A percentile compares a stretch with the other conserved stretches of the same genome.
phyloP scores from a whole-genome alignment of 306 rosid genomes.

The Cercis canadensis region DNA sequence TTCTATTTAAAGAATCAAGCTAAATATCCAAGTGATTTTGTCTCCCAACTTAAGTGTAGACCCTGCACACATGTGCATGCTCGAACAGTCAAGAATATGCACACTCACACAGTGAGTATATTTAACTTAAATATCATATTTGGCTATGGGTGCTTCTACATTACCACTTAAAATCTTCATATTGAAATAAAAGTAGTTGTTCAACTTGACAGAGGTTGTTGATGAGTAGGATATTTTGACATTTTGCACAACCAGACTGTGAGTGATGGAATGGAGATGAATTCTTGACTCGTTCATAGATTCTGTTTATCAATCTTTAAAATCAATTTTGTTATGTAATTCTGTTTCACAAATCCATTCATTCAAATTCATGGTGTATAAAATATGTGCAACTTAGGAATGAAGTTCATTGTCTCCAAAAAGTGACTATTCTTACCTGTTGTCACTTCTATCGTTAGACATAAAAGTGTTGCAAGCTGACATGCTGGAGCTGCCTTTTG shows the following conservation, averaged over 20 bases:
- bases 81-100: too few relatives aligned
- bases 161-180: neutral
- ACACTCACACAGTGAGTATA: too few relatives aligned
- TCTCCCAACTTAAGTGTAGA: neutral
- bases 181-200: neutral
- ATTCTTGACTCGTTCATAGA: slow-evolving; percentile 1
- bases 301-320: neutral
- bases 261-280: slow-evolving; percentile 14
- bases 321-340: neutral
- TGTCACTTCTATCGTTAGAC: slow-evolving; percentile 57
- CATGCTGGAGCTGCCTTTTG: slow-evolving; percentile 95
- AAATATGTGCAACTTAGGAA: neutral
- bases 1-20: neutral
- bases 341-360: slow-evolving; percentile 1
- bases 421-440: neutral
- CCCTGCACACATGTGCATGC: too few relatives aligned
- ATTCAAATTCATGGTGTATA: neutral
- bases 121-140: neutral
- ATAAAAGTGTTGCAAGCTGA: slow-evolving; percentile 92
- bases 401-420: neutral
- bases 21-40: neutral
- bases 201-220: neutral
- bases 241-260: neutral
- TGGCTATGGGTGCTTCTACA: neutral
- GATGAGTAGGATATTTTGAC: neutral